phyloP scores from a whole-genome alignment of 306 rosid genomes.

The Cicer cuneatum region DNA sequence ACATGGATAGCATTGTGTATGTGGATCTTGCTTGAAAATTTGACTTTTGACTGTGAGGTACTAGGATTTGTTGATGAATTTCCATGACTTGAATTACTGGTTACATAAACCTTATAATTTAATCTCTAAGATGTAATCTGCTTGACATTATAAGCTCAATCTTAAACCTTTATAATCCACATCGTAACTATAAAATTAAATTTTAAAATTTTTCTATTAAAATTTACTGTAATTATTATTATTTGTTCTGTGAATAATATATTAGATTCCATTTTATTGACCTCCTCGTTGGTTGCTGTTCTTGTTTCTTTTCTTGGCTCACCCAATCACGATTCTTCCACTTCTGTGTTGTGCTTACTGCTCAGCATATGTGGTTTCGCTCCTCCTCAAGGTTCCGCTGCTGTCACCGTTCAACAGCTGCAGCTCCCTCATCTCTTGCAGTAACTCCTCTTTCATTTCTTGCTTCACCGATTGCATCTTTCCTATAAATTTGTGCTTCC shows the following conservation, averaged over 20 bases:
- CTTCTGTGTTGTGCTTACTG: neutral
- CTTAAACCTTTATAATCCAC: neutral
- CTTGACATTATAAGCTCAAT: neutral
- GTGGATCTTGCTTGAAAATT: slow-evolving; percentile 5
- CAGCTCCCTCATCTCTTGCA: neutral
- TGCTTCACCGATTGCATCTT: neutral
- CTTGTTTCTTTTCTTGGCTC: neutral
- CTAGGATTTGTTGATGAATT: slow-evolving; percentile 16
- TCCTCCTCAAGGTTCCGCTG: neutral
- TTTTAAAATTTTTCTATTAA: neutral
- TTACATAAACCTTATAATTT: neutral
- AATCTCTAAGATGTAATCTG: neutral
- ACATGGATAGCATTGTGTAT: neutral
- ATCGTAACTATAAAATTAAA: neutral
- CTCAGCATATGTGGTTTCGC: neutral
- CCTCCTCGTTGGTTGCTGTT: neutral
- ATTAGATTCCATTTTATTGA: neutral
- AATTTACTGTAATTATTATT: neutral
- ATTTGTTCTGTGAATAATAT: too few relatives aligned
- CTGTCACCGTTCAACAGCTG: neutral
- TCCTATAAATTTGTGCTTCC: neutral
- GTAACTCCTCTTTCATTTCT: neutral
- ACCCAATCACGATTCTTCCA: neutral
- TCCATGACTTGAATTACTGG: slow-evolving; percentile 12
- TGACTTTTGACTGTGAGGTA: neutral